phyloP scores from a whole-genome alignment of 129 eudicot genomes.

The Logfia minima region DNA sequence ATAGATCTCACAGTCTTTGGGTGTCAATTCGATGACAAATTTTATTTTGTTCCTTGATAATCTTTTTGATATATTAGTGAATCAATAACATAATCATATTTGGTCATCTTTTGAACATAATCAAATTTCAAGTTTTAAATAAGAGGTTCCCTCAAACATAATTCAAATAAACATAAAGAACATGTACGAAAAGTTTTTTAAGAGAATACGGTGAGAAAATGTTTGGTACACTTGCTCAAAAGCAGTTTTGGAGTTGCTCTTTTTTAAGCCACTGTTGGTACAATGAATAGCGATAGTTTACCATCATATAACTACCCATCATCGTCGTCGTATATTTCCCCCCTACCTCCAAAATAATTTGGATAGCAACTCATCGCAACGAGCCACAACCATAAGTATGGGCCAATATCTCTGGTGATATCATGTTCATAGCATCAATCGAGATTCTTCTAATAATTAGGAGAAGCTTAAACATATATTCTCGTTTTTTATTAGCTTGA shows the following conservation, averaged over 20 bases:
- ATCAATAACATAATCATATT: no score
- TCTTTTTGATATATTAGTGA: no score
- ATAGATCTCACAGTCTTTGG: no score
- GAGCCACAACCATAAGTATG: neutral
- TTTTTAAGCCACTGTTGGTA: conserved; percentile 6
- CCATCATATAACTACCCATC: conserved; percentile 28
- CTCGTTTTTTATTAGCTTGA: no score
- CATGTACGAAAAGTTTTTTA: no score
- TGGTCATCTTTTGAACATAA: no score
- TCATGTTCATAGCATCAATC: conserved; percentile 3
- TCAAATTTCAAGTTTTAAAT: no score
- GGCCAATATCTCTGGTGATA: neutral
- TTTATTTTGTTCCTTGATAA: no score
- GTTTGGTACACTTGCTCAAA: conserved; percentile 17
- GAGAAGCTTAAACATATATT: neutral
- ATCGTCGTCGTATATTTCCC: conserved; percentile 6
- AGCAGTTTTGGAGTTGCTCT: conserved; percentile 20
- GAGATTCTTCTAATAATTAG: neutral
- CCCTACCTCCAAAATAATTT: conserved; percentile 28
- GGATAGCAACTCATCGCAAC: conserved; percentile 15
- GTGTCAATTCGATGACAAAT: no score
- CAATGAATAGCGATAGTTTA: conserved; percentile 14
- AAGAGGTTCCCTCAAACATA: conserved; percentile 22
- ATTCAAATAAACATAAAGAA: no score
- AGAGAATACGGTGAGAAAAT: neutral